Evolutionary conservation across 2,329 filamentous ascomycete genomes (phyloP), one percentile per base, ranked within the genome.

Genomic region (Didymosphaeria variabile): DNA sequence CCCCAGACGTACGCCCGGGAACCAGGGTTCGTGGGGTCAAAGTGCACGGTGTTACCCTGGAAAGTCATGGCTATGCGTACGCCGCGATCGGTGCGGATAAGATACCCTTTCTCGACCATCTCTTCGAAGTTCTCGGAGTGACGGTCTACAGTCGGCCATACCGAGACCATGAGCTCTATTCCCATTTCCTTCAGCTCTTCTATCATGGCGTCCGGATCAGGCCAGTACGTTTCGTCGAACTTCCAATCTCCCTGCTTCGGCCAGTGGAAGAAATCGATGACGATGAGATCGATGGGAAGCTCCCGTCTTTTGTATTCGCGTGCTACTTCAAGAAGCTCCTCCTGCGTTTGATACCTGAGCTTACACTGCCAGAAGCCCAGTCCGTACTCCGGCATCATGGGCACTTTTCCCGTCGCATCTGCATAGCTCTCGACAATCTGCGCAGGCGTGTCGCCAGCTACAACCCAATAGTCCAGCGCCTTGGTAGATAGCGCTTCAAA

Each of bases 361-460:
- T 89, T 90, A 74, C 87, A 89, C 70, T 90, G 88, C 88, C 88
- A 90, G 70, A 90, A 90, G 0, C 88, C 88, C 0, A 90, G 80
- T 0, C 87, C 88, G 66, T 89, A 90, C 66, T 90, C 88, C 1
- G 88, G 88, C 88, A 90, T 90, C 83, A 87, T 86, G 0, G 88
- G 88, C 0, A 85, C 86, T 36, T 80, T 83, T 0, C 88, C 88
- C 0, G 87, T 88, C 1, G 81, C 85, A 4, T 76, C 74, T 0
- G 84, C 83, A 66, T 90, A 90, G 0, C 83, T 79, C 61, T 86
- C 79, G 7, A 85, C 82, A 45, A 90, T 88, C 38, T 86, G 80
- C 0, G 80, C 79, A 0, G 88, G 88, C 0, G 80, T 80, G 42
- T 86, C 82, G 0, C 84, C 86, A 0, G 85, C 85, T 0, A 89